Evolutionary conservation across 1,284 basidiomycete genomes (phyloP).

Genomic region (Irpex rosettiformis): DNA sequence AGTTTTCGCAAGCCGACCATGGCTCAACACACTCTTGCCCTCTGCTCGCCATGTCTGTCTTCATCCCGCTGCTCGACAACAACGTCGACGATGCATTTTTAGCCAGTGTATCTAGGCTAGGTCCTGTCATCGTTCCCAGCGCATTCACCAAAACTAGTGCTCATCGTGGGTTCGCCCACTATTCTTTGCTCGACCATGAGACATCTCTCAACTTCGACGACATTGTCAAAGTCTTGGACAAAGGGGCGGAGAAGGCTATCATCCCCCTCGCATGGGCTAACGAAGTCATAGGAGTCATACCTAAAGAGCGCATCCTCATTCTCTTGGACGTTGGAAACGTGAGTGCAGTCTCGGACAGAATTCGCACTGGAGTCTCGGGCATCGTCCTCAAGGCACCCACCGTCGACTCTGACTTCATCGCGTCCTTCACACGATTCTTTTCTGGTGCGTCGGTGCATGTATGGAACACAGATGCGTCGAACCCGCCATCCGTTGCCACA

Average conservation of each 20-base stretch:
- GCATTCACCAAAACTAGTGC: conserved; percentile 25
- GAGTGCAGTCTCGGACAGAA: conserved; percentile 70
- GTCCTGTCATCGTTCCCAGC: conserved; percentile 64
- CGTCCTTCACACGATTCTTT: conserved; percentile 75
- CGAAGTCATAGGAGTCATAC: conserved; percentile 65
- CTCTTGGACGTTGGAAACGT: conserved; percentile 70
- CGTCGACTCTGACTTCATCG: conserved; percentile 66
- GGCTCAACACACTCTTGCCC: conserved; percentile 6
- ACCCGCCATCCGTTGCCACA: conserved; percentile 47
- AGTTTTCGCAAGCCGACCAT: conserved; percentile 8
- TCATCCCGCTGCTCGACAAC: conserved; percentile 59
- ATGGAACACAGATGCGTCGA: conserved; percentile 40
- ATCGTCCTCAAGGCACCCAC: conserved; percentile 71
- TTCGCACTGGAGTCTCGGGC: conserved; percentile 70
- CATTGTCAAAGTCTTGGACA: conserved; percentile 67
- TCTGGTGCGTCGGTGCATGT: conserved; percentile 60
- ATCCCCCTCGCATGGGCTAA: conserved; percentile 64
- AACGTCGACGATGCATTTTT: conserved; percentile 47
- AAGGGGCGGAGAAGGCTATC: conserved; percentile 76
- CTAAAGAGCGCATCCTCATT: conserved; percentile 70
- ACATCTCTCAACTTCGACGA: conserved; percentile 48
- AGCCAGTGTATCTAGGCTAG: conserved; percentile 64
- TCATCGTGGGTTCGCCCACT: conserved; percentile 34
- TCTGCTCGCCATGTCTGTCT: conserved; percentile 43
- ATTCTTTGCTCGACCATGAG: conserved; percentile 58